Evolutionary conservation across 2,329 filamentous ascomycete species (phyloP).

Genomic region (Venturia oleaginea): DNA sequence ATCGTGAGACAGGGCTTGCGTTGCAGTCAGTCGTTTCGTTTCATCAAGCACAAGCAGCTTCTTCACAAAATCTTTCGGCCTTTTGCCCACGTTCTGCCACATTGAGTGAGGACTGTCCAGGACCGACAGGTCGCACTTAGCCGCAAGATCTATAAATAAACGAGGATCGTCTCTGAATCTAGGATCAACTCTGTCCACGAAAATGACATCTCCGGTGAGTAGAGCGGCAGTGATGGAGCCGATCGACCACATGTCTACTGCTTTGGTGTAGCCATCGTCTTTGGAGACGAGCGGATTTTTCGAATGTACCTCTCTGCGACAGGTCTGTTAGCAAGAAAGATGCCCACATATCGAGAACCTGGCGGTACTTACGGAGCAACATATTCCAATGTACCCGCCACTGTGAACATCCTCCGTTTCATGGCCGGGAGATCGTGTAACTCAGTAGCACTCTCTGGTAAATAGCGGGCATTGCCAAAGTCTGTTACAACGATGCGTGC

Average conservation of each 20-base stretch:
- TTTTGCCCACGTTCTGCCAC: conserved; percentile 35
- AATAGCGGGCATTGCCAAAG: conserved; percentile 47
- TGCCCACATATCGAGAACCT: neutral
- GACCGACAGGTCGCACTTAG: conserved; percentile 33
- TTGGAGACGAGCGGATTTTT: conserved; percentile 18
- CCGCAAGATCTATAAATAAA: conserved; percentile 27
- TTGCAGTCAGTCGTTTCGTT: conserved; percentile 40
- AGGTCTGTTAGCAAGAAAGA: neutral
- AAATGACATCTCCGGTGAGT: conserved; percentile 42
- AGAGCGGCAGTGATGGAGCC: conserved; percentile 45
- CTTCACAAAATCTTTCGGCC: conserved; percentile 45
- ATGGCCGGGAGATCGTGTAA: neutral
- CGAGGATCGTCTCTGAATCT: conserved; percentile 20
- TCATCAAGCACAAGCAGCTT: conserved; percentile 44
- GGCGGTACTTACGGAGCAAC: conserved; percentile 45
- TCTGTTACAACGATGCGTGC: conserved; percentile 50
- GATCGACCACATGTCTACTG: conserved; percentile 55
- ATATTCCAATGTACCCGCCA: conserved; percentile 48
- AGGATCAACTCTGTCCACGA: conserved; percentile 30
- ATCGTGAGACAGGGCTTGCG: conserved; percentile 42
- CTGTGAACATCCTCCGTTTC: conserved; percentile 42
- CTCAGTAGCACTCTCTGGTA: conserved; percentile 18
- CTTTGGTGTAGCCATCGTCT: conserved; percentile 43
- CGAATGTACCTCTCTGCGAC: conserved; percentile 27
- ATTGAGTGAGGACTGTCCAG: conserved; percentile 32